Base-by-base conservation (phyloP, 2,329 filamentous ascomycete species). In the Karstenula rhodostoma region DNA sequence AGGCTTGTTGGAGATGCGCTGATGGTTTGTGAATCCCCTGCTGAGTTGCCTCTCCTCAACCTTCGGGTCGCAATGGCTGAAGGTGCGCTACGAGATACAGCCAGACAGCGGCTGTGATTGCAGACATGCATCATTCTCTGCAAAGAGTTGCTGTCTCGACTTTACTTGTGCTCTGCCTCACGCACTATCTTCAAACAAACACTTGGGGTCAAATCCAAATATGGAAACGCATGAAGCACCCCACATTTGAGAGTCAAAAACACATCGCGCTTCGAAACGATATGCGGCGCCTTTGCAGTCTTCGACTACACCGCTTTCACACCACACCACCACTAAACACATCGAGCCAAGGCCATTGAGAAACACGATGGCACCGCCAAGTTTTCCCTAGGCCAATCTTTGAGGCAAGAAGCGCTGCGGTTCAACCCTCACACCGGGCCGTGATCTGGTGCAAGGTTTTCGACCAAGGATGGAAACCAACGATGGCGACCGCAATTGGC, bases 351-450 rank as follows among this genome's bases (percentile, higher is more conserved):
- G 56, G 37, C 19, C 13, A 44, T 52, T 51, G 29, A 42, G 61
- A 60, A 63, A 63, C 61, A 51, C 51, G 33, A 60, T 53, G 50
- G 29, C 47, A 43, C 51, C 52, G 61, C 61, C 61, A 63, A 63
- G 61, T 35, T 23, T 43, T 48, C 57, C 25, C 43, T 54, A 51
- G 32, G 47, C 32, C 48, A 22, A 35, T 9, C 35, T 44, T 23
- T 58, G 60, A 60, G 57, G 60, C 60, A 60, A 56, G 56, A 56
- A 57, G 23, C 47, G 54, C 57, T 58, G 60, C 50, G 37, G 48
- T 46, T 49, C 7, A 27, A 32, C 42, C 47, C 23, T 32, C 7
- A 27, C 4, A 17, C 48, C 17, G 25, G 40, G 22, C 19, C 22
- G 19, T 60, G 47, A 37, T 42, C n/a, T 19, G 27, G 22, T 25